Conservation (phyloP, 495 filamentous ascomycete species). For the Astrocystis sublimbata region DNA sequence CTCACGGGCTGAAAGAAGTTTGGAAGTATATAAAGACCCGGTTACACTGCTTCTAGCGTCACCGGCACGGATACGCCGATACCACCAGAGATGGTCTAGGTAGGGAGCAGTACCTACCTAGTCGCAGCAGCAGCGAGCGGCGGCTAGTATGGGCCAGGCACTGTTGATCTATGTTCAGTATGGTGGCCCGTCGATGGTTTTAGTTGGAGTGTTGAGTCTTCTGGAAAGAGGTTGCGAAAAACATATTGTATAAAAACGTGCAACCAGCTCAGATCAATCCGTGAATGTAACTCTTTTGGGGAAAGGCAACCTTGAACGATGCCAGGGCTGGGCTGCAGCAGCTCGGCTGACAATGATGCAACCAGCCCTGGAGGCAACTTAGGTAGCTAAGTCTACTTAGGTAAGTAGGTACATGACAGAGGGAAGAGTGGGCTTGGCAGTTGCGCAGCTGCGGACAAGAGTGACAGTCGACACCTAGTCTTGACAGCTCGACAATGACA, state of each 20-base stretch:
- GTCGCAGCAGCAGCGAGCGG: background rate
- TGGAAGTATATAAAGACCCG: conserved; percentile 7
- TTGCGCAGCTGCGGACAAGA: too few relatives aligned
- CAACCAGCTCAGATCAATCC: too few relatives aligned
- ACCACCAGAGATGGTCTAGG: background rate
- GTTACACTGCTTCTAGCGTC: background rate
- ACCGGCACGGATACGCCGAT: background rate
- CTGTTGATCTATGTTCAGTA: background rate
- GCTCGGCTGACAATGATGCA: conserved; percentile 5
- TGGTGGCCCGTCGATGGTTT: background rate
- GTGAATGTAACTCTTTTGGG: background rate
- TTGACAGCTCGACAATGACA: too few relatives aligned
- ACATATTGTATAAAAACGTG: too few relatives aligned
- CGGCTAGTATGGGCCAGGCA: background rate
- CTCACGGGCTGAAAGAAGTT: background rate
- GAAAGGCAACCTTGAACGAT: background rate
- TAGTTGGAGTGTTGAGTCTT: too few relatives aligned
- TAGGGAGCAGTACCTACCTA: too few relatives aligned
- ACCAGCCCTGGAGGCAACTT: too few relatives aligned
- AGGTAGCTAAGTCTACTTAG: too few relatives aligned
- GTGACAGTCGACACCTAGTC: too few relatives aligned
- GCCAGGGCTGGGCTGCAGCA: background rate
- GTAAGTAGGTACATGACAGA: too few relatives aligned
- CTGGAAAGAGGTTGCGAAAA: background rate
- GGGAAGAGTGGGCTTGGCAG: background rate